Percentiles rank a stretch among this genome's conserved stretches.
phyloP scores from a whole-genome alignment of 2,329 filamentous ascomycete species.

The Nigrospora oryzae region DNA sequence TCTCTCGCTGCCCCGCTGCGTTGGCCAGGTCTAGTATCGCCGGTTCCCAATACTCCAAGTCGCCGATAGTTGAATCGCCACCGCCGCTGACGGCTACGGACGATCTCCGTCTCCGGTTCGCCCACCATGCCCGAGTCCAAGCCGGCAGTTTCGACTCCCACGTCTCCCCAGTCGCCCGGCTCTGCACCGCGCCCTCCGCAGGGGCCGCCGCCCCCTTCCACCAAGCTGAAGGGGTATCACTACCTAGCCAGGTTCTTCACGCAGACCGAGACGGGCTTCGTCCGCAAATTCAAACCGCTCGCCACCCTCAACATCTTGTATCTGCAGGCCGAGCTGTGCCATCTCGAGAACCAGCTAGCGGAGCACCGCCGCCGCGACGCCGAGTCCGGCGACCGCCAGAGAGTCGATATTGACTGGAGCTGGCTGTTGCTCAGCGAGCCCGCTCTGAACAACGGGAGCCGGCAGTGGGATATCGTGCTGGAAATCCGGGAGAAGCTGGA shows the following conservation, averaged over 20 bases:
- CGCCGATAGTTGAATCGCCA: no score
- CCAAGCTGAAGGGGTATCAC: background rate
- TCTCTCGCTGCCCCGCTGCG: no score
- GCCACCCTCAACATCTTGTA: slow-evolving; percentile 3
- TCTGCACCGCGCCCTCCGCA: no score
- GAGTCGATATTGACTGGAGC: background rate
- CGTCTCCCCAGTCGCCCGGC: no score
- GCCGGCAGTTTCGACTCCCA: no score
- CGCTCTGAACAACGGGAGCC: slow-evolving; percentile 1
- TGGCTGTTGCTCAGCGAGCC: slow-evolving; percentile 2
- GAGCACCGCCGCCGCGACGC: background rate
- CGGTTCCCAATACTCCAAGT: no score
- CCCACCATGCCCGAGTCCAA: no score
- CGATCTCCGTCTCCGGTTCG: no score
- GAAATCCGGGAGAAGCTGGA: slow-evolving; percentile 2
- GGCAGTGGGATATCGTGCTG: slow-evolving; percentile 2
- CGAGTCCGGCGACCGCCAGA: background rate
- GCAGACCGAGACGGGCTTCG: slow-evolving; percentile 1
- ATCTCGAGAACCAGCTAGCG: slow-evolving; percentile 1
- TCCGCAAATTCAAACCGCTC: slow-evolving; percentile 2
- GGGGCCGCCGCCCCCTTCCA: no score
- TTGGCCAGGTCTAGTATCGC: no score
- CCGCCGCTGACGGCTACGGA: no score
- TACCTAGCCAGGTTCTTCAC: slow-evolving; percentile 3
- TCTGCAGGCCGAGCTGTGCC: slow-evolving; percentile 3